These are phyloP conservation scores for Syzygium aromaticum DNA, from an alignment of 345 rosid genomes.

Conservation along the genomic window DNA sequence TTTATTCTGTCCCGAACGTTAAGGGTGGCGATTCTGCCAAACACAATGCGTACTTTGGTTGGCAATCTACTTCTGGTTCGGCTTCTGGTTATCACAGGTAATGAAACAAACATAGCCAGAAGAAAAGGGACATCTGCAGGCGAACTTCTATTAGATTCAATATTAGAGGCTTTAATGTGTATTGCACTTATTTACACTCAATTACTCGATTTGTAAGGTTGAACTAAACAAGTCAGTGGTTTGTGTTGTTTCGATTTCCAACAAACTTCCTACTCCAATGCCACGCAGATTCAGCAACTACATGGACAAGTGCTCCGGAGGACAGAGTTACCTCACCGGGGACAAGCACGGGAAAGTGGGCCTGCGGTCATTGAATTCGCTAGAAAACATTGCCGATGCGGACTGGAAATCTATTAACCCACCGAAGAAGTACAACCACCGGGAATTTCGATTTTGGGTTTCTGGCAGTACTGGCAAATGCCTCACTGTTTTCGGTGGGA, in stretches of 20 bases:
- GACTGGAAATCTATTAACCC: slow-evolving; percentile 41
- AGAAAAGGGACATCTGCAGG: not conserved
- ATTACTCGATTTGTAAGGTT: not conserved
- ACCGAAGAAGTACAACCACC: slow-evolving; percentile 25
- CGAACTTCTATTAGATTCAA: not conserved
- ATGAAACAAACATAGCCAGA: not conserved
- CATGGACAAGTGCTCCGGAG: slow-evolving; percentile 34
- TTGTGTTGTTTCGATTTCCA: not conserved
- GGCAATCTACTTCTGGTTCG: slow-evolving; percentile 47
- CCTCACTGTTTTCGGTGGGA: slow-evolving; percentile 26
- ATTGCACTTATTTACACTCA: not conserved
- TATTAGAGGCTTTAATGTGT: not conserved
- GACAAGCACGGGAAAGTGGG: slow-evolving; percentile 30
- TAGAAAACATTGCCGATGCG: slow-evolving; percentile 27
- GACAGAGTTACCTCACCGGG: slow-evolving; percentile 26
- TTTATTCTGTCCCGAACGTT: slow-evolving; percentile 36
- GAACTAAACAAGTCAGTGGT: not conserved
- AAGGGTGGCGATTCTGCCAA: slow-evolving; percentile 22
- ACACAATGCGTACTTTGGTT: slow-evolving; percentile 39
- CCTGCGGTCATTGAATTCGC: slow-evolving; percentile 25
- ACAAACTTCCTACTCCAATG: not conserved
- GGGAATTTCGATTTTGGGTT: slow-evolving; percentile 28
- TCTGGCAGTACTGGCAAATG: slow-evolving; percentile 35
- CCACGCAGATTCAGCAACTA: slow-evolving; percentile 34
- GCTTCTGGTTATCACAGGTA: slow-evolving; percentile 43